Base-by-base conservation (phyloP, 768 basidiomycete species). In the Xerocomellus amylosporus region DNA sequence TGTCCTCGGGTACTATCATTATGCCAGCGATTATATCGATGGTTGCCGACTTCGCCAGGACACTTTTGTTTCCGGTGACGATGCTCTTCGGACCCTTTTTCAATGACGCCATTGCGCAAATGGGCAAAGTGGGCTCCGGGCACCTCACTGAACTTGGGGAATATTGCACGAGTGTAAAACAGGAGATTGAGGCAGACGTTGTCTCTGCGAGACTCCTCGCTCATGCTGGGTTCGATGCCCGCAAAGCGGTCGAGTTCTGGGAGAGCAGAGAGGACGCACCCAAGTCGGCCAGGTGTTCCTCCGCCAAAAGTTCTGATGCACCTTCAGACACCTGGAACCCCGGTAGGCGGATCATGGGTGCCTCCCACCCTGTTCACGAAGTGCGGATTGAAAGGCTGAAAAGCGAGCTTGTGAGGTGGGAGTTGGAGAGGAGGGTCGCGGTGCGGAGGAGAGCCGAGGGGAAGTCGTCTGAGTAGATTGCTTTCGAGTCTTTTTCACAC, bases 1-100 rank as follows among this genome's bases (percentile, higher is more conserved):
- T 97, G n/a, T 93, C 92, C 1, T 89, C 88, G 14, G 82, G 81
- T 20, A 87, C 87, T 5, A 84, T 98, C 59, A 81, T 96, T 42
- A 77, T 93, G 37, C 94, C 94, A 0, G 87, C 86, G 28, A 75
- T 90, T 14, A 71, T 92, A 41, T 89, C 90, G 1, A 85, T 98
- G 58, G 59, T 82, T 14, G 77, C 88, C 19, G 94, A 98, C 67
- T 63, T 93, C 20, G 64, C 88, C 22, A 79, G 94, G 39, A 85
- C 92, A 3, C 66, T 93, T 31, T 72, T 94, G 14, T 98, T 94
- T 71, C 94, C 94, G 0, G 64, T 94, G 46, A 97, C 92, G 5
- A 93, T 90, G 87, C 64, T 94, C 9, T 85, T 98, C 52, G 95
- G 96, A 0, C 96, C 96, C 1, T 97, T 98, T 68, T 84, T 98